Evolutionary conservation across 2,329 filamentous ascomycete genomes (phyloP), one percentile per base, ranked within the genome.

Genomic region (Talaromyces sp.): DNA sequence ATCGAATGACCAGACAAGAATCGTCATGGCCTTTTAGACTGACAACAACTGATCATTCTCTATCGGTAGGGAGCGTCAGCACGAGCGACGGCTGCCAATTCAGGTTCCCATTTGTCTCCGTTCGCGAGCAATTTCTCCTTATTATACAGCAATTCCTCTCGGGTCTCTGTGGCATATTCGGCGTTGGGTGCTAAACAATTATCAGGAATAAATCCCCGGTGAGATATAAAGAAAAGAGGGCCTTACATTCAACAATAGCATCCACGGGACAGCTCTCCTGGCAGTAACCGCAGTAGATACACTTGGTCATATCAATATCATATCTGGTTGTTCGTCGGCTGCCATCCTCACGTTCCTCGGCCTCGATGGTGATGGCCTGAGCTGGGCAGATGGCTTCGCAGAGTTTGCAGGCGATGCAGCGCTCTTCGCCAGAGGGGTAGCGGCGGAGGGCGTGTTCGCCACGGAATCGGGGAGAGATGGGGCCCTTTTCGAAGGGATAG

Each of bases 301-400:
- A 99, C 86, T 99, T 99, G 75, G 95, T 98, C 95, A 99, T 99
- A 82, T 99, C 95, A 77, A 99, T 97, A 79, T 99, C 95, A 83
- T 99, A 99, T 78, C 94, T 89, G 67, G 94, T 97, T 61, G 95
- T 99, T 77, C 95, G 89, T 80, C 95, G 89, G 75, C 92, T 96
- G 69, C 95, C 95, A 75, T 99, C 95, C 75, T 91, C 92, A 77
- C 95, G 93, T 85, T 99, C 95, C 81, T 99, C 95, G 65, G 95
- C 95, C 83, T 99, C 95, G 74, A 99, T 99, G 62, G 95, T 99
- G 80, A 99, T 99, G 75, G 95, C 95, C 82, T 97, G 92, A 65
- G 95, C 95, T 49, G 95, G 95, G 86, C 95, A 99, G 77, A 98
- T 90, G 73, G 95, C 95, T 83, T 99, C 95, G 83, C 95, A 99